These are phyloP conservation scores for Ceratopteris richardii DNA, from an alignment of 75 land plant species.

Conservation along the genomic window DNA sequence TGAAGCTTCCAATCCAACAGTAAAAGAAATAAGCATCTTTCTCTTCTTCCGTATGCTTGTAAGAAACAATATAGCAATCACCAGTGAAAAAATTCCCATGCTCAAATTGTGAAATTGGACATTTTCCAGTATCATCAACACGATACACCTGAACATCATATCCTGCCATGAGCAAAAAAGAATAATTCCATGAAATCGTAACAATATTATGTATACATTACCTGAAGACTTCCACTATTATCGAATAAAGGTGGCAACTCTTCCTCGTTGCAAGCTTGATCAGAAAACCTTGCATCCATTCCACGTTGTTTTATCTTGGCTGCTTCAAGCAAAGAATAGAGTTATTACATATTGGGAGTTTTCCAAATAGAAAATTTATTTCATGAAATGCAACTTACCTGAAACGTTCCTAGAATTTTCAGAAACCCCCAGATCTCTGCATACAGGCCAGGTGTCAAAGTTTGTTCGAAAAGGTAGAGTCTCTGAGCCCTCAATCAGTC, in stretches of 20 bases:
- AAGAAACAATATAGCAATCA: slow-evolving; percentile 81
- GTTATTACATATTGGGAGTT: too few species aligned
- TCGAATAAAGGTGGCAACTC: slow-evolving; percentile 69
- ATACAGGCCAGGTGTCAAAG: slow-evolving; percentile 70
- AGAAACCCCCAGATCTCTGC: slow-evolving; percentile 45
- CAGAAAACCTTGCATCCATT: slow-evolving; percentile 71
- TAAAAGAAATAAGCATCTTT: slow-evolving; percentile 81
- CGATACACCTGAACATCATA: slow-evolving; percentile 90
- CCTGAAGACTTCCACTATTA: slow-evolving; percentile 82
- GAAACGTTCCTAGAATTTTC: slow-evolving; percentile 95
- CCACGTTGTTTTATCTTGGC: slow-evolving; percentile 89
- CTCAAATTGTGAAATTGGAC: slow-evolving; percentile 49
- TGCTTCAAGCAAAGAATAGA: too few species aligned
- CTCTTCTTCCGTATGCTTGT: slow-evolving; percentile 82
- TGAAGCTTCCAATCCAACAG: slow-evolving; percentile 82
- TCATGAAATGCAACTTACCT: slow-evolving; percentile 76
- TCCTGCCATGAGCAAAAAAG: too few species aligned
- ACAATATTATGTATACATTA: slow-evolving; percentile 14
- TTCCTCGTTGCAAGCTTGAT: slow-evolving; percentile 73
- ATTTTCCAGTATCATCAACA: slow-evolving; percentile 61
- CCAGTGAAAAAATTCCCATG: slow-evolving; percentile 80
- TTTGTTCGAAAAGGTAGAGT: slow-evolving; percentile 68
- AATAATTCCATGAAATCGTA: too few species aligned
- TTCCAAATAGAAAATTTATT: too few species aligned
- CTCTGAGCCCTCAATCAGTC: slow-evolving; percentile 94